phyloP scores from a whole-genome alignment of 768 basidiomycete species.

The Macrolepiota dolichaula region DNA sequence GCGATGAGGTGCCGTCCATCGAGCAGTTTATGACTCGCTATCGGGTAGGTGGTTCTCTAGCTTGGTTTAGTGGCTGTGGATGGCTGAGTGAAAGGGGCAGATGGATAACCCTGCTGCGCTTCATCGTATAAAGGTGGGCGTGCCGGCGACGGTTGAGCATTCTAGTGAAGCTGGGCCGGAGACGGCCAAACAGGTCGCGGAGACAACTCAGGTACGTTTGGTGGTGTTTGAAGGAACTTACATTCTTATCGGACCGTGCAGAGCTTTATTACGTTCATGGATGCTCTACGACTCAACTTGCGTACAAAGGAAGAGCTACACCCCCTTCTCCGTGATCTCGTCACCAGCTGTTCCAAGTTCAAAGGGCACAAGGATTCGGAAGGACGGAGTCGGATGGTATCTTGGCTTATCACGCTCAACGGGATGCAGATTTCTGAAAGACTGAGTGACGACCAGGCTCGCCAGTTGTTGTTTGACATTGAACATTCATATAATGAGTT shows the following conservation, averaged over 20 bases:
- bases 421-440: constrained; percentile 97
- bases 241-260: constrained; percentile 25
- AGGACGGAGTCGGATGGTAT: constrained; percentile 88
- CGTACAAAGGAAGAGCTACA: constrained; percentile 98
- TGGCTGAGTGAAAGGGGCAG: constrained; percentile 12
- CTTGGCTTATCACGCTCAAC: constrained; percentile 95
- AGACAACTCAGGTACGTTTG: constrained; percentile 82
- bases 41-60: constrained; percentile 44
- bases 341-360: constrained; percentile 90
- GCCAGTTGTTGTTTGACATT: constrained; percentile 94
- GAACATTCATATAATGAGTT: constrained; percentile 96
- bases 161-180: constrained; percentile 90
- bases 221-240: background rate
- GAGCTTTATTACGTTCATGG: constrained; percentile 99
- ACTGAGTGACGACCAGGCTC: constrained; percentile 90
- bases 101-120: constrained; percentile 71
- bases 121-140: constrained; percentile 86
- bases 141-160: constrained; percentile 90
- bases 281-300: constrained; percentile 87
- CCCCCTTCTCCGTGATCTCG: constrained; percentile 92
- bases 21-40: constrained; percentile 92
- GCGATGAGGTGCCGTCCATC: constrained; percentile 79
- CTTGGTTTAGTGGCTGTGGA: background rate
- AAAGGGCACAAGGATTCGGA: constrained; percentile 97
- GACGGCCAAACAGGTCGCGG: constrained; percentile 95